Conservation (phyloP, 1,284 basidiomycete genomes). For the Cutaneotrichosporon sp. region DNA sequence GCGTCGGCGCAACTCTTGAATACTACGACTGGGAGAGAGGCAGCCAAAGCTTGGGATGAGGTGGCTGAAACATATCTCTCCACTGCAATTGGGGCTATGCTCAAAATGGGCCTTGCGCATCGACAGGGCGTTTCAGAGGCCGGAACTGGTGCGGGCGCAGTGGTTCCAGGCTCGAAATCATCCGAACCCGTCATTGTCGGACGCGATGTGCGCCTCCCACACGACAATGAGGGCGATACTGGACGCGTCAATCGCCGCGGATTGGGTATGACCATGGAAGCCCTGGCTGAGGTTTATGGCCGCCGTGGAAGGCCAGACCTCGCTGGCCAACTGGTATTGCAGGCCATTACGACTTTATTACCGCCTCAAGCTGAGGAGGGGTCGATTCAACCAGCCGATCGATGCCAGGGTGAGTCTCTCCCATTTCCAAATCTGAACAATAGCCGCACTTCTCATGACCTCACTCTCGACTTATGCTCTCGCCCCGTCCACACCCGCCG, state of each 20-base stretch:
- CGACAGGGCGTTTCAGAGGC: neutral
- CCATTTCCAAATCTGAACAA: conserved; percentile 10
- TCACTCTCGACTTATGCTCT: conserved; percentile 48
- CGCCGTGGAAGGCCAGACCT: conserved; percentile 42
- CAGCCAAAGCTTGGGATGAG: conserved; percentile 31
- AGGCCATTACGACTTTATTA: conserved; percentile 47
- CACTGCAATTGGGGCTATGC: conserved; percentile 41
- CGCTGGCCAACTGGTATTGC: conserved; percentile 48
- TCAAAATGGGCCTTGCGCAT: conserved; percentile 37
- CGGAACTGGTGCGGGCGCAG: neutral
- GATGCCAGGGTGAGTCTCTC: conserved; percentile 49
- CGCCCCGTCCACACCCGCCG: conserved; percentile 37
- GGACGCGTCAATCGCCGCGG: conserved; percentile 45
- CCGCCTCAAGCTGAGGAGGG: conserved; percentile 31
- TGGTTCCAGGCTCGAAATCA: neutral
- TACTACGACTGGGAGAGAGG: neutral
- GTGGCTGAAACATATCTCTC: conserved; percentile 44
- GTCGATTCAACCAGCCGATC: conserved; percentile 35
- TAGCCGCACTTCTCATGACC: conserved; percentile 45
- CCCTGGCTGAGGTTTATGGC: conserved; percentile 49
- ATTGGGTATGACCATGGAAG: conserved; percentile 53
- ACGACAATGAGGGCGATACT: conserved; percentile 28
- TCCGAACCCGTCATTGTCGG: conserved; percentile 38
- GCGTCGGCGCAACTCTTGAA: neutral
- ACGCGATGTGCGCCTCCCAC: conserved; percentile 38